Percentiles rank a stretch among this genome's conserved stretches.
Evolutionary conservation across 345 rosid species (phyloP).

Genomic region (Arabis alpina): DNA sequence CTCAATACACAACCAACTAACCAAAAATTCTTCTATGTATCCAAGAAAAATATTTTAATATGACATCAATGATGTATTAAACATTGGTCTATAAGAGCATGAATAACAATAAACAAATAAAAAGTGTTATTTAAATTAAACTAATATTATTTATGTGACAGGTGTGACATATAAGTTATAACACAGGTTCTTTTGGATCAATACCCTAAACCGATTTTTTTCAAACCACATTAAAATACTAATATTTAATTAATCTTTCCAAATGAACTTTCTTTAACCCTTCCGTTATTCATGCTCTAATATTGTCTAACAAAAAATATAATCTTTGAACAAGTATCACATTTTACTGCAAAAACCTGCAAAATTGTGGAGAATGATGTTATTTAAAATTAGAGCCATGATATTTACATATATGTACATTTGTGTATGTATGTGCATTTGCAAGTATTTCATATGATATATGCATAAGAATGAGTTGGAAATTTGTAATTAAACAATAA

Average conservation of each 20-base stretch:
- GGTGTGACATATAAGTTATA: too few relatives aligned
- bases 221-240: too few relatives aligned
- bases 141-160: too few relatives aligned
- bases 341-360: not conserved
- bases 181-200: too few relatives aligned
- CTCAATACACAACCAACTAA: slow-evolving; percentile 26
- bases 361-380: not conserved
- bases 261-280: too few relatives aligned
- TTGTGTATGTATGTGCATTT: too few relatives aligned
- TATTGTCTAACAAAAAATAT: not conserved
- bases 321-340: not conserved
- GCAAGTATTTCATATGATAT: too few relatives aligned
- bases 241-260: too few relatives aligned
- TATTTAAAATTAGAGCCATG: not conserved
- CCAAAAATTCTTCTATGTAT: not conserved
- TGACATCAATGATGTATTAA: not conserved
- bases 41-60: not conserved
- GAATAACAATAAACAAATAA: too few relatives aligned
- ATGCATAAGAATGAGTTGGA: slow-evolving; percentile 44
- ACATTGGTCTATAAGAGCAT: not conserved
- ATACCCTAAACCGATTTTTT: too few relatives aligned
- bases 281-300: too few relatives aligned
- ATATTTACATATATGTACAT: not conserved
- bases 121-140: too few relatives aligned
- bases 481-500: not conserved